Conservation (phyloP, 2,329 filamentous ascomycete species). For the Metarhizium sp. region DNA sequence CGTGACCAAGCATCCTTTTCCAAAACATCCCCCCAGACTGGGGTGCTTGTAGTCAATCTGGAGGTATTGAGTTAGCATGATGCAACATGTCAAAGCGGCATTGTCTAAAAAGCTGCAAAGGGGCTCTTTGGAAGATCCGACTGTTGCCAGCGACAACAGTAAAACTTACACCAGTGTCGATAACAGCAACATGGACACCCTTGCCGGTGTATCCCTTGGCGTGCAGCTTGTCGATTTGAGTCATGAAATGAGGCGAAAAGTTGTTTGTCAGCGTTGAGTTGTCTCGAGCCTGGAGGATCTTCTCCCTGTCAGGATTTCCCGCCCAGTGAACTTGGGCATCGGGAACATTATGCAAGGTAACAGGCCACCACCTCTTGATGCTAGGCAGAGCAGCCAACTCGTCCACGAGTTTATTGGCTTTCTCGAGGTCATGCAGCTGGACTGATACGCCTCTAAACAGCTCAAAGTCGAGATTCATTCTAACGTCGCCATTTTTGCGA, state of each 20-base stretch:
- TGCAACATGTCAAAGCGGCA: slow-evolving; percentile 20
- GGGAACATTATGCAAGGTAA: slow-evolving; percentile 5
- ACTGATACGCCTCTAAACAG: slow-evolving; percentile 18
- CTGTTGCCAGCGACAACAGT: slow-evolving; percentile 30
- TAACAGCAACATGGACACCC: slow-evolving; percentile 8
- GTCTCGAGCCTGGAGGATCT: slow-evolving; percentile 1
- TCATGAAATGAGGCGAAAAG: slow-evolving; percentile 10
- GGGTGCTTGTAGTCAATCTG: slow-evolving; percentile 54
- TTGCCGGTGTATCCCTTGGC: slow-evolving; percentile 8
- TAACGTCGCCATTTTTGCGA: slow-evolving; percentile 5
- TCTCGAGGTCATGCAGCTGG: slow-evolving; percentile 17
- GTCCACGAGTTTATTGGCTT: slow-evolving; percentile 24
- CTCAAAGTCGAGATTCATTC: slow-evolving; percentile 13
- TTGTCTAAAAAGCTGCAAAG: background rate
- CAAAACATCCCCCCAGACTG: slow-evolving; percentile 55
- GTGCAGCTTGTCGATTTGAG: slow-evolving; percentile 9
- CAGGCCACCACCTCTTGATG: slow-evolving; percentile 21
- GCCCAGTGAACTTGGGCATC: slow-evolving; percentile 10
- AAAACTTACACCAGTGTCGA: slow-evolving; percentile 19
- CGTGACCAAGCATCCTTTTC: slow-evolving; percentile 45
- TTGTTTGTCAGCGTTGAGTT: background rate
- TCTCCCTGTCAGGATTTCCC: background rate
- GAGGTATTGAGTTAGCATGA: slow-evolving; percentile 9
- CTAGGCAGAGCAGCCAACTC: slow-evolving; percentile 16
- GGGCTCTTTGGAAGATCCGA: background rate